Evolutionary conservation across 2,329 filamentous ascomycete species (phyloP).

Genomic region (Rutstroemia sp.): DNA sequence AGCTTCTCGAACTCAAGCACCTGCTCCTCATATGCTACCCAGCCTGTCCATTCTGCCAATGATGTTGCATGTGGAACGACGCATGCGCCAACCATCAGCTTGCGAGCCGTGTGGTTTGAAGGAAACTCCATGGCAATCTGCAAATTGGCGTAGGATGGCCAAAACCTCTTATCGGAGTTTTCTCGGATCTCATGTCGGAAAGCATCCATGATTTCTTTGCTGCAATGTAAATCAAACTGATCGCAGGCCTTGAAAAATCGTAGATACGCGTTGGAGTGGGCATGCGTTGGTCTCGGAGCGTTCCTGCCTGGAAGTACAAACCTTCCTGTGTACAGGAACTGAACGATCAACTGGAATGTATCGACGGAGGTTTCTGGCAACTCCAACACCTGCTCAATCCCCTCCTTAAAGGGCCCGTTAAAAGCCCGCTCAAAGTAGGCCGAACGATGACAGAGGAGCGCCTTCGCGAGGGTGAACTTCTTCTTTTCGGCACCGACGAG

Average conservation of each 20-base stretch:
- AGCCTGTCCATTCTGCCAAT: background rate
- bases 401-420: slow-evolving; percentile 5
- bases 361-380: slow-evolving; percentile 6
- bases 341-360: slow-evolving; percentile 10
- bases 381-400: background rate
- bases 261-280: background rate
- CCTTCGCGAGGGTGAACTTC: slow-evolving; percentile 5
- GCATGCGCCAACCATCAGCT: background rate
- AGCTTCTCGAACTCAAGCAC: slow-evolving; percentile 8
- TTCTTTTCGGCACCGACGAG: background rate
- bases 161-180: background rate
- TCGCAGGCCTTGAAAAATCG: background rate
- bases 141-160: background rate
- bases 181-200: background rate
- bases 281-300: background rate
- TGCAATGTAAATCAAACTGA: background rate
- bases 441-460: slow-evolving; percentile 11
- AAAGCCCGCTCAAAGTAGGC: slow-evolving; percentile 12
- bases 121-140: background rate
- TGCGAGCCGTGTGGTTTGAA: background rate
- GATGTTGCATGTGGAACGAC: background rate
- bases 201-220: background rate
- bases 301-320: background rate
- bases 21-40: background rate
- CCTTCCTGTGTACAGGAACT: slow-evolving; percentile 11